Evolutionary conservation across 2,329 filamentous ascomycete genomes (phyloP).

Genomic region (Stemphylium beticola): DNA sequence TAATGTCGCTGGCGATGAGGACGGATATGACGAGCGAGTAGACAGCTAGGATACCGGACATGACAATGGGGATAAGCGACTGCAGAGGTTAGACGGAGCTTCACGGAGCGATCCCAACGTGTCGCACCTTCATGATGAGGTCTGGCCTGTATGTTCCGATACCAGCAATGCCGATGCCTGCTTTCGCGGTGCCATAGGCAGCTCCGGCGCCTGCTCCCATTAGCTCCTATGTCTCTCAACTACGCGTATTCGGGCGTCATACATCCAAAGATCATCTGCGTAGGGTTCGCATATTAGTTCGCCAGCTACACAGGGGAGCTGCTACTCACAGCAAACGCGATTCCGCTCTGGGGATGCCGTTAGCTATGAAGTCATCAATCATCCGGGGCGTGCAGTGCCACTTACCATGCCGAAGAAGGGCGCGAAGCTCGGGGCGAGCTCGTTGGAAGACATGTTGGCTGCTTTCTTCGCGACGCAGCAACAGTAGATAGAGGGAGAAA

Average conservation of each 20-base stretch:
- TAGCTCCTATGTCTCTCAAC: conserved; percentile 21
- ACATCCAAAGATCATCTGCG: conserved; percentile 81
- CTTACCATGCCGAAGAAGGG: conserved; percentile 88
- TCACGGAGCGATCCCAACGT: background rate
- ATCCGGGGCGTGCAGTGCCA: conserved; percentile 19
- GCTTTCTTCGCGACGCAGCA: background rate
- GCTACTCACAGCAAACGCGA: conserved; percentile 67
- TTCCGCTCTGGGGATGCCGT: conserved; percentile 66
- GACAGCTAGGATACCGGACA: conserved; percentile 99
- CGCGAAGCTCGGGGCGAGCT: conserved; percentile 74
- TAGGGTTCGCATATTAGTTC: conserved; percentile 30
- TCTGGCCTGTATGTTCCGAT: conserved; percentile 85
- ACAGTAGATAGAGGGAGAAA: conserved; percentile 1
- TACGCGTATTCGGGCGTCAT: conserved; percentile 47
- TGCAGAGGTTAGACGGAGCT: conserved; percentile 48
- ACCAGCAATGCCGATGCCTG: conserved; percentile 84
- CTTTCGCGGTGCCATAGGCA: conserved; percentile 87
- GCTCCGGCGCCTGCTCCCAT: conserved; percentile 67
- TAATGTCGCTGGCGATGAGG: conserved; percentile 89
- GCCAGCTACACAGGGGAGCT: conserved; percentile 9
- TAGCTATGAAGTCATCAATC: conserved; percentile 43
- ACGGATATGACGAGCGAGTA: conserved; percentile 97
- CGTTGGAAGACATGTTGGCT: conserved; percentile 31
- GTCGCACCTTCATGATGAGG: conserved; percentile 83
- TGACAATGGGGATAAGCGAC: conserved; percentile 89